Evolutionary conservation across 352 stramenopile genomes (phyloP), one percentile per base, ranked within the genome.

Genomic region (Globisporangium middletonii): DNA sequence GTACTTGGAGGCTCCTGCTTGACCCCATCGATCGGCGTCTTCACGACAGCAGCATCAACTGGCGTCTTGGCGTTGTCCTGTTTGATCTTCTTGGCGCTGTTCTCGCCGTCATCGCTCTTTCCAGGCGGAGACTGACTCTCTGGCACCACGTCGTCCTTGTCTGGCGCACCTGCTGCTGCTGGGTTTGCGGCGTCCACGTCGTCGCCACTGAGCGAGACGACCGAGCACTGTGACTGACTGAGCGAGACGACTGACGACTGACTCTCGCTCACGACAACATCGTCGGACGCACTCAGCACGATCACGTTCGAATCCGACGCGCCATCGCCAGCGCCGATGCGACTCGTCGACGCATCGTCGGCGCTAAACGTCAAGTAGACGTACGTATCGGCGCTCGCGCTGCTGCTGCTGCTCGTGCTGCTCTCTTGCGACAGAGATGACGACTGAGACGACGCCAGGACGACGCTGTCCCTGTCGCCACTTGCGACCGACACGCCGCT

Each of bases 141-240:
- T 12, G 33, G 49, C 23, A 54, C 41, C 2, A 54, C 49, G 26
- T 54, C 49, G 49, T 54, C 49, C 33, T 38, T 38, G 33, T 38
- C 33, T 2, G 33, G 4, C 33, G 33, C 33, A 38, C 7, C 33
- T 9, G 7, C 33, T 9, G 4, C 7, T 3, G 23, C 23, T 23
- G 23, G 23, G 23, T 13, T 41, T 38, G 18, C 26, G 4, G 30
- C 27, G 2, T 53, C 48, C 18, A 15, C 13, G 8, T 16, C 30
- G n/a, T 44, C 41, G 41, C 41, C 18, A n/a, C 41, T 45, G 18
- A 45, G 15, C 41, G 41, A 45, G 13, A 48, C 43, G 19, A 16
- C 11, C 27, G 35, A 13, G 23, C 11, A 46, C 35, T 50, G 19
- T 19, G 46, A 50, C 46, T 23, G 23, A n/a, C 41, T 45, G 18